Base-by-base conservation (phyloP, 2,329 filamentous ascomycete genomes). In the Aureobasidium melanogenum region DNA sequence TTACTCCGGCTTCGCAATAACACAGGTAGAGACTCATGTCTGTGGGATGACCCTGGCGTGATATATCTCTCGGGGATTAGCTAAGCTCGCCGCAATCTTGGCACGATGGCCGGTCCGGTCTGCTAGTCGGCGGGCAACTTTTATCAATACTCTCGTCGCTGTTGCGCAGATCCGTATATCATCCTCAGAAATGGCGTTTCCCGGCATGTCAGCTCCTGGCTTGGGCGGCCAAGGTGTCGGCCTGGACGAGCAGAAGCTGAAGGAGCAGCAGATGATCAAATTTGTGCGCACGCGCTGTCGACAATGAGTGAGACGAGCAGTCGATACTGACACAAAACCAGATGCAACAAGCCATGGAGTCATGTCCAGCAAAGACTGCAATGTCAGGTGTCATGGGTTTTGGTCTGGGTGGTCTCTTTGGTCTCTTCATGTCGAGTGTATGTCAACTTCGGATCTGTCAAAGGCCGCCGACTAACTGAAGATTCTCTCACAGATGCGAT, bases 391-490 rank as follows among this genome's bases (percentile, higher is more conserved):
- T 88, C 26, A 95, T 95, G 84, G 94, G 94, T 17, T 97, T 97
- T 70, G 94, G 87, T 39, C 87, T 99, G 66, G 94, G 94, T 65
- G 94, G 91, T 69, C 80, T 95, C 46, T 99, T 99, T 68, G 94
- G 94, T 67, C 83, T 97, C 69, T 99, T 99, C 80, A 99, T 97
- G 93, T 91, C 92, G 63, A 94, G 89, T 70, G 91, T 96, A 85
- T 65, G 88, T 80, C 15, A 26, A 12, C 12, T 80, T 10, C 19
- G 17, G 12, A n/a, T 24, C 14, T 5, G 17, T n/a, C n/a, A 32
- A 19, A 24, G 55, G 8, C 36, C 14, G 47, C 39, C 22, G 36
- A n/a, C 51, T 43, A 15, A 41, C 24, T 17, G 3, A 43, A 15
- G 6, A 38, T 34, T 63, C 60, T 52, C 39, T 1, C 9, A 22